A percentile compares a stretch with the other conserved stretches of the same genome.
These are phyloP conservation scores for Elsinoe perseae DNA, from an alignment of 2,329 filamentous ascomycete genomes.

Conservation along the genomic window DNA sequence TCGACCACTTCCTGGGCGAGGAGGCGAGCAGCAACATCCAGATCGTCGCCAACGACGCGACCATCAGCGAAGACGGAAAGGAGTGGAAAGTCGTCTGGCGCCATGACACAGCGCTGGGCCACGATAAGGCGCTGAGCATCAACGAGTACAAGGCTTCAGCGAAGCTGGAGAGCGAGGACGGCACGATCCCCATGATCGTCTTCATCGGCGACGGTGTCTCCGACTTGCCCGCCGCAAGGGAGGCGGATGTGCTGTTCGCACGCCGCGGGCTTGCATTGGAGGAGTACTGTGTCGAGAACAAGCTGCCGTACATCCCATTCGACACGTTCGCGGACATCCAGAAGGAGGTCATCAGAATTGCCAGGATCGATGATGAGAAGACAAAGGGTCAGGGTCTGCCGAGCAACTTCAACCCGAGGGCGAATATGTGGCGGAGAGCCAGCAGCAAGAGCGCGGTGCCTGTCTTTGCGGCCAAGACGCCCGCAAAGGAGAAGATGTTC, in stretches of 20 bases:
- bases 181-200: slow-evolving; percentile 57
- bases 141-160: slow-evolving; percentile 52
- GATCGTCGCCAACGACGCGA: slow-evolving; percentile 61
- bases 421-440: slow-evolving; percentile 59
- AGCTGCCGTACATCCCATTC: slow-evolving; percentile 53
- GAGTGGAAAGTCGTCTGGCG: slow-evolving; percentile 60
- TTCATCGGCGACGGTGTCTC: slow-evolving; percentile 65
- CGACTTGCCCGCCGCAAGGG: slow-evolving; percentile 56
- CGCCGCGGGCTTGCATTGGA: slow-evolving; percentile 57
- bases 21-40: slow-evolving; percentile 52
- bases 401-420: slow-evolving; percentile 57
- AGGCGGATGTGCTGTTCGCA: slow-evolving; percentile 62
- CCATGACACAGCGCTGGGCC: slow-evolving; percentile 57
- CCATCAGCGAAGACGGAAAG: slow-evolving; percentile 50
- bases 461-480: slow-evolving; percentile 44
- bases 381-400: slow-evolving; percentile 54
- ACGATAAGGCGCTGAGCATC: slow-evolving; percentile 60
- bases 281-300: slow-evolving; percentile 57
- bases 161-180: slow-evolving; percentile 49
- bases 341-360: slow-evolving; percentile 50
- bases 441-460: slow-evolving; percentile 51
- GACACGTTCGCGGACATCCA: slow-evolving; percentile 62
- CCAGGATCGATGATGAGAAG: slow-evolving; percentile 52
- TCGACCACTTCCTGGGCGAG: slow-evolving; percentile 59
- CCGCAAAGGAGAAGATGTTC: slow-evolving; percentile 55